Base-by-base conservation (phyloP, 169 alveolate species). In the Besnoitia besnoiti region DNA sequence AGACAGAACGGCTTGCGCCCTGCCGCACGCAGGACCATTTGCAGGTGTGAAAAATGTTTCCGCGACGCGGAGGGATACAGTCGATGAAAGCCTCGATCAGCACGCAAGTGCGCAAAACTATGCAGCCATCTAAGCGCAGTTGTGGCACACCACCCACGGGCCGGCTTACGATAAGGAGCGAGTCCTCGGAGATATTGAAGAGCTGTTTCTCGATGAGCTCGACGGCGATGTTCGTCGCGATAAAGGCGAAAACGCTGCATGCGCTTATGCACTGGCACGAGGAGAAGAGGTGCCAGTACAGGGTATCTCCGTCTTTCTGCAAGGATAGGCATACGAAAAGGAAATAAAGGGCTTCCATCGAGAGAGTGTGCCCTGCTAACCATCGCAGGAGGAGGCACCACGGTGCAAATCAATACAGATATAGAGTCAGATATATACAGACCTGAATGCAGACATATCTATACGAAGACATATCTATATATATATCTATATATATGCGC, bases 201-300 rank as follows among this genome's bases (percentile, higher is more conserved):
- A 90, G 61, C 67, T 51, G 90, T 40, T 79, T 76, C 51, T 90
- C 93, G 51, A 90, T 5, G 76, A 90, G 51, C 62, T 79, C 75
- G 30, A 90, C 61, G 51, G 93, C 93, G 79, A 8, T 42, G 80
- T 90, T 80, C 8, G 93, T 55, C 2, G 93, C 90, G 46, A 77
- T n/a, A 62, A 90, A 90, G 51, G 93, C 67, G 82, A 76, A 90
- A 0, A 90, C 85, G 73, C 90, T 77, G 77, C 90, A 77, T 40
- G 75, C 84, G 76, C 90, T 77, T 5, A 90, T 77, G 39, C 90
- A 77, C 37, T 90, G 93, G 76, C 93, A 90, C 67, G 93, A 77
- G 62, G 51, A 37, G 51, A 90, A 79, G 76, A 90, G 27, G 90
- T 79, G 85, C 90, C 62, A 77, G 76, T 90, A 88, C 49, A 90